Conservation (phyloP, 1,139 yeast species). For the Sugiyamaella castrensis region DNA sequence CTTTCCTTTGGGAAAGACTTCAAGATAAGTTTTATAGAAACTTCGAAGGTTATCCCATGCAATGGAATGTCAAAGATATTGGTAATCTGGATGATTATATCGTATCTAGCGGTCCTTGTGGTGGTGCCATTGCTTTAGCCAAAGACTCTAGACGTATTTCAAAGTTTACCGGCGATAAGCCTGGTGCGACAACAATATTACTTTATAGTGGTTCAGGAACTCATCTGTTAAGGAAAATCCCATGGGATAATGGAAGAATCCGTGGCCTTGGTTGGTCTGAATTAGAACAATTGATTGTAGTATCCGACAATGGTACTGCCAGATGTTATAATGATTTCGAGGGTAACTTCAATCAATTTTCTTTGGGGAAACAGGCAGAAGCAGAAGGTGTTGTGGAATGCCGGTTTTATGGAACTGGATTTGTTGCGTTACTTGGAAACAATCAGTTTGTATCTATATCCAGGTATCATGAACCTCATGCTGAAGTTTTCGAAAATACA, state of each 20-base stretch:
- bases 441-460: conserved; percentile 39
- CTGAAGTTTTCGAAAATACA: conserved; percentile 24
- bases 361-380: conserved; percentile 41
- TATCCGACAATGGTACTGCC: conserved; percentile 57
- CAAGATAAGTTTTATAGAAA: conserved; percentile 36
- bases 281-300: conserved; percentile 59
- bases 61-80: conserved; percentile 31
- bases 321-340: conserved; percentile 68
- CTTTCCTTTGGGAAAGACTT: conserved; percentile 37
- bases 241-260: conserved; percentile 50
- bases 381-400: conserved; percentile 40
- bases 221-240: conserved; percentile 47
- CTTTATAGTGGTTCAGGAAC: conserved; percentile 55
- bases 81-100: conserved; percentile 33
- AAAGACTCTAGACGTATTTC: conserved; percentile 28
- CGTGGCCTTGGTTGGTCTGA: conserved; percentile 56
- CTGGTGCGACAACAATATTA: conserved; percentile 36
- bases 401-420: conserved; percentile 39
- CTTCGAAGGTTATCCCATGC: conserved; percentile 37
- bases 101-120: conserved; percentile 44
- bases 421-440: conserved; percentile 39
- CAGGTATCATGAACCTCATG: conserved; percentile 35
- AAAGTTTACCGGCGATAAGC: conserved; percentile 18
- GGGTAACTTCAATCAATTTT: conserved; percentile 59
- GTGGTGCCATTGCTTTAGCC: conserved; percentile 46